These are phyloP conservation scores for Ceratocystiopsis sp. DNA, from an alignment of 2,329 filamentous ascomycete genomes.

Conservation along the genomic window DNA sequence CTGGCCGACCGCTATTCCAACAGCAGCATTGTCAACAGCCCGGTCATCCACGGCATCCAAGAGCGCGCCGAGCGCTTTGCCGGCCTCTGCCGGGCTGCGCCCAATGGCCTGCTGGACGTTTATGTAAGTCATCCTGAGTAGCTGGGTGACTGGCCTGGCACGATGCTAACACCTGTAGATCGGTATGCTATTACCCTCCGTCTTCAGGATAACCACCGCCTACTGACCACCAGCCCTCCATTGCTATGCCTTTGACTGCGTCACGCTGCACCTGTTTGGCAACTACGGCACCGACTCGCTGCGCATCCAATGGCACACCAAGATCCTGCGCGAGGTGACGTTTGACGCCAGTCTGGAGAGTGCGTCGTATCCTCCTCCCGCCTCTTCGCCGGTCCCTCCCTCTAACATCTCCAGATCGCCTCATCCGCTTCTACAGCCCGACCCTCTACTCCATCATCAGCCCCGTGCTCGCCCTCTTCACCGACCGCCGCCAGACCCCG, in stretches of 20 bases:
- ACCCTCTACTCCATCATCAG: conserved; percentile 29
- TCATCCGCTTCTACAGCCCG: conserved; percentile 41
- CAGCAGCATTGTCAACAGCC: conserved; percentile 42
- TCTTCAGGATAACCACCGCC: neutral
- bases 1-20: conserved; percentile 53
- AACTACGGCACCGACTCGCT: conserved; percentile 47
- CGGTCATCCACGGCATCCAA: conserved; percentile 38
- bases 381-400: neutral
- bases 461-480: conserved; percentile 24
- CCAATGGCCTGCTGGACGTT: conserved; percentile 34
- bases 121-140: conserved; percentile 29
- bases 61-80: conserved; percentile 39
- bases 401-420: conserved; percentile 28
- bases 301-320: conserved; percentile 34
- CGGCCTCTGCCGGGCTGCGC: conserved; percentile 29
- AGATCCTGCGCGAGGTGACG: conserved; percentile 51
- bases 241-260: conserved; percentile 52
- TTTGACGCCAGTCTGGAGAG: conserved; percentile 51
- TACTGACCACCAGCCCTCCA: conserved; percentile 28
- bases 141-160: neutral
- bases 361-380: conserved; percentile 19
- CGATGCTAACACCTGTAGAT: neutral
- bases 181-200: neutral
- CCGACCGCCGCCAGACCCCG: conserved; percentile 16
- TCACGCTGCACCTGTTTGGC: conserved; percentile 53